Percentiles rank a stretch among this genome's conserved stretches.
Evolutionary conservation across 2,329 filamentous ascomycete genomes (phyloP).

Genomic region (Zasmidium angulare): DNA sequence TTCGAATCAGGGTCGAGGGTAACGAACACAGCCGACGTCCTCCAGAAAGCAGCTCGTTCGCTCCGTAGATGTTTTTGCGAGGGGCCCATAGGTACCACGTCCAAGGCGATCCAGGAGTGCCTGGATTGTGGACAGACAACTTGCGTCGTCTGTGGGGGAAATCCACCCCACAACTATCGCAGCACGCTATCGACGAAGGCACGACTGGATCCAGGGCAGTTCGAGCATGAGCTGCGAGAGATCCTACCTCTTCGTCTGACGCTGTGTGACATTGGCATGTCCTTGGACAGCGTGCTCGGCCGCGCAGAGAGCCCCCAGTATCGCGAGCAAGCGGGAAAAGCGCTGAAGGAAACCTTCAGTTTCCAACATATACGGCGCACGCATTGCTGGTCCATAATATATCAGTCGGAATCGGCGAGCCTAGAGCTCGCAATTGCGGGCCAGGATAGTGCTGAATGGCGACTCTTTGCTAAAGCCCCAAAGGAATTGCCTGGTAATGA

Average conservation of each 20-base stretch:
- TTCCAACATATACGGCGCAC: conserved; percentile 35
- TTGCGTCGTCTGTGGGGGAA: conserved; percentile 55
- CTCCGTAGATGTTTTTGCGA: conserved; percentile 56
- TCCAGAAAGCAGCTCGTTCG: conserved; percentile 10
- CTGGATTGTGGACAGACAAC: conserved; percentile 54
- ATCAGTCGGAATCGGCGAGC: conserved; percentile 33
- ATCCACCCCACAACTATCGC: conserved; percentile 52
- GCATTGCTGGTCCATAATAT: conserved; percentile 43
- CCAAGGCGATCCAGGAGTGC: conserved; percentile 49
- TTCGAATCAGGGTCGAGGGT: background rate
- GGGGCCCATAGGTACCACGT: conserved; percentile 42
- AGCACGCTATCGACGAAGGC: conserved; percentile 5
- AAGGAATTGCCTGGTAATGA: conserved; percentile 21
- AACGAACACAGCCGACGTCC: background rate
- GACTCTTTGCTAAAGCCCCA: conserved; percentile 28
- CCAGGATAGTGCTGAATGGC: conserved; percentile 26
- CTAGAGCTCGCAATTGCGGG: conserved; percentile 38
- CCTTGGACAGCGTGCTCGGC: background rate
- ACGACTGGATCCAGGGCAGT: conserved; percentile 32
- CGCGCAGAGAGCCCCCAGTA: conserved; percentile 23
- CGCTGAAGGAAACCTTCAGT: conserved; percentile 37
- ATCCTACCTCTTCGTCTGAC: conserved; percentile 23
- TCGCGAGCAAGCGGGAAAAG: conserved; percentile 31
- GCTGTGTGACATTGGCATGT: conserved; percentile 1
- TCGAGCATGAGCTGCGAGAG: conserved; percentile 21